Conservation (phyloP, 495 filamentous ascomycete species). For the Penicillium bovifimosum region DNA sequence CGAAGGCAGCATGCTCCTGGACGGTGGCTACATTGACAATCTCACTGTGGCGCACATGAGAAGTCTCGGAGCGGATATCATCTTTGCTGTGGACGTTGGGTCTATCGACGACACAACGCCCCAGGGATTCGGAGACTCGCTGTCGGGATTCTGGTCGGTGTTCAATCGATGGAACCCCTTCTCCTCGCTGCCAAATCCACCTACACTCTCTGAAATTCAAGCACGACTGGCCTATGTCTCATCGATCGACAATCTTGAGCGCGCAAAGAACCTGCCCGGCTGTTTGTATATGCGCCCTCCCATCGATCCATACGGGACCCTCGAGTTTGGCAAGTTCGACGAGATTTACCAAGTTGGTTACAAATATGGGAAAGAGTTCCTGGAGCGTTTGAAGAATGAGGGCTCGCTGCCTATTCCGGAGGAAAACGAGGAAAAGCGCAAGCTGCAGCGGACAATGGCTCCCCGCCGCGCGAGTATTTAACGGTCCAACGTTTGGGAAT, state of each 20-base stretch:
- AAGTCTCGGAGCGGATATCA: constrained; percentile 81
- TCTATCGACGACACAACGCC: constrained; percentile 84
- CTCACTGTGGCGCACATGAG: constrained; percentile 97
- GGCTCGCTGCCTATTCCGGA: constrained; percentile 60
- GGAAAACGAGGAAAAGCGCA: constrained; percentile 83
- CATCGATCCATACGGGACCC: constrained; percentile 85
- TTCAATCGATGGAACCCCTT: constrained; percentile 97
- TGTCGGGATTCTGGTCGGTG: constrained; percentile 93
- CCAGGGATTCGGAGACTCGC: constrained; percentile 83
- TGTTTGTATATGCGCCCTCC: constrained; percentile 95
- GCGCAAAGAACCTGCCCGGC: constrained; percentile 80
- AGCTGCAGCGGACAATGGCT: constrained; percentile 86
- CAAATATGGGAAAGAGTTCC: constrained; percentile 71
- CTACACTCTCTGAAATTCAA: constrained; percentile 93
- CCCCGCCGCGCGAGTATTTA: constrained; percentile 83
- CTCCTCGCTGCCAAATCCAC: constrained; percentile 78
- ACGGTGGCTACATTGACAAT: constrained; percentile 97
- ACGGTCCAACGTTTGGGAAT: not conserved
- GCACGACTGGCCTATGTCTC: constrained; percentile 90
- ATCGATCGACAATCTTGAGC: constrained; percentile 86
- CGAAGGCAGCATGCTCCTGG: constrained; percentile 91
- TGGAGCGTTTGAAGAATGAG: constrained; percentile 66
- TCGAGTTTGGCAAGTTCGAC: constrained; percentile 96
- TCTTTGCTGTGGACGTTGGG: constrained; percentile 95
- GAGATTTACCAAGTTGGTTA: constrained; percentile 93